Evolutionary conservation across 2,329 filamentous ascomycete species (phyloP), one percentile per base, ranked within the genome.

Genomic region (Trichophyton rubrum): DNA sequence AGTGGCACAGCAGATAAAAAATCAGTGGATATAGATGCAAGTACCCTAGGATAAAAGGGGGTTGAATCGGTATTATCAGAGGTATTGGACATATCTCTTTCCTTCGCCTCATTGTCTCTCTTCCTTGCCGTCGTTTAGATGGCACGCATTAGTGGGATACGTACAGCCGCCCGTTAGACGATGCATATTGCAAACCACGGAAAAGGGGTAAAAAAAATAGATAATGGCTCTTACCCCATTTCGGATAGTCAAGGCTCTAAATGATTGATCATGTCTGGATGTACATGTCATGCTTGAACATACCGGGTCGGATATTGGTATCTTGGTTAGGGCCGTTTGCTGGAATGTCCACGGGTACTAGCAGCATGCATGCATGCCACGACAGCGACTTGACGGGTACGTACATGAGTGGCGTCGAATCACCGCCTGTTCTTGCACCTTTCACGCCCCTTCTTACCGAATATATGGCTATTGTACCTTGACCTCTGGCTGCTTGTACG

Each of bases 301-400:
- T 38, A 4, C 33, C 11, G 33, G 9, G 33, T 38, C 33, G 33
- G 11, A 38, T 38, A 38, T 38, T 9, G 33, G 33, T 13, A 38
- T 13, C 9, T 38, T 38, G 33, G 3, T 43, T 43, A 17, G 40
- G 40, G 40, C 15, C n/a, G 49, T 53, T 53, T 53, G 49, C 11
- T 30, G 24, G 13, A 51, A 11, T 20, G 22, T 27, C 45, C 20
- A 5, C 40, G 40, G 45, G 20, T 22, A 30, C 49, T 3, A 24
- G 27, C 27, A 30, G n/a, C 49, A 22, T 53, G 22, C 49, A 53
- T 53, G 49, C 49, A 53, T 53, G 49, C 49, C 49, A 53, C 49
- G 22, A 30, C 22, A 53, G 24, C 7, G 49, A 53, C 22, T 51
- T 13, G 49, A 53, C 49, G 49, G 49, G 13, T 30, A 53, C 8